phyloP scores from a whole-genome alignment of 2,329 filamentous ascomycete species.

The Chaetothyriales sp. region DNA sequence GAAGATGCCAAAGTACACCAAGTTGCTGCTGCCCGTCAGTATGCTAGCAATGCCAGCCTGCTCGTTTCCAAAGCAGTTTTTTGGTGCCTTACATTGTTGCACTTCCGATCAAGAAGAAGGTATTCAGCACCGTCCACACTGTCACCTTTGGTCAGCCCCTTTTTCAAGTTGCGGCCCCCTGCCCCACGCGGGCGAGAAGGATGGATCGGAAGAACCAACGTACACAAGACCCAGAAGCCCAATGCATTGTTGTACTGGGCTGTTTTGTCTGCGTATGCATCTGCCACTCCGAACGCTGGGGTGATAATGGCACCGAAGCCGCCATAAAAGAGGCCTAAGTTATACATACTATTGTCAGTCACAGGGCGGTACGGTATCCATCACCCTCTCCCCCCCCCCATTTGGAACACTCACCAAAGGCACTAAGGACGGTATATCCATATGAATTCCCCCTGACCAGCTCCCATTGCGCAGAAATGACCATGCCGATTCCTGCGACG shows the following conservation, averaged over 20 bases:
- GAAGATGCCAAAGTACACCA: constrained; percentile 36
- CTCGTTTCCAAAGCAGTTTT: background rate
- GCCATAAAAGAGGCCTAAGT: constrained; percentile 31
- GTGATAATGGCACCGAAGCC: constrained; percentile 36
- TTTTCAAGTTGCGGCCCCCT: too few species aligned
- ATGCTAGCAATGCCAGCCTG: too few species aligned
- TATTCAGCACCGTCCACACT: constrained; percentile 34
- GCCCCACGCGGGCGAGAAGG: too few species aligned
- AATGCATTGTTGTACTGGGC: constrained; percentile 35
- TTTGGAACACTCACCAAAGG: constrained; percentile 30
- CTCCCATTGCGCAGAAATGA: constrained; percentile 43
- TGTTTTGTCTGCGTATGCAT: constrained; percentile 27
- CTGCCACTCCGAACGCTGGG: constrained; percentile 31
- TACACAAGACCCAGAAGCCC: constrained; percentile 35
- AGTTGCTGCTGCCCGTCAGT: constrained; percentile 20
- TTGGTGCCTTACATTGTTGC: constrained; percentile 21
- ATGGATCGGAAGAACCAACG: too few species aligned
- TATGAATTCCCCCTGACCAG: constrained; percentile 38
- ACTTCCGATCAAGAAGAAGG: constrained; percentile 33
- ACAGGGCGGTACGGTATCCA: background rate
- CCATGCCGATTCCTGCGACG: constrained; percentile 35
- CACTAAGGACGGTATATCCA: constrained; percentile 39
- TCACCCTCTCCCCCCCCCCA: background rate
- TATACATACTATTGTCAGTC: constrained; percentile 15
- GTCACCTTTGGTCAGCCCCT: constrained; percentile 4